These are phyloP conservation scores for Pulveroboletus ridleyi DNA, from an alignment of 1,284 basidiomycete genomes.

Conservation along the genomic window DNA sequence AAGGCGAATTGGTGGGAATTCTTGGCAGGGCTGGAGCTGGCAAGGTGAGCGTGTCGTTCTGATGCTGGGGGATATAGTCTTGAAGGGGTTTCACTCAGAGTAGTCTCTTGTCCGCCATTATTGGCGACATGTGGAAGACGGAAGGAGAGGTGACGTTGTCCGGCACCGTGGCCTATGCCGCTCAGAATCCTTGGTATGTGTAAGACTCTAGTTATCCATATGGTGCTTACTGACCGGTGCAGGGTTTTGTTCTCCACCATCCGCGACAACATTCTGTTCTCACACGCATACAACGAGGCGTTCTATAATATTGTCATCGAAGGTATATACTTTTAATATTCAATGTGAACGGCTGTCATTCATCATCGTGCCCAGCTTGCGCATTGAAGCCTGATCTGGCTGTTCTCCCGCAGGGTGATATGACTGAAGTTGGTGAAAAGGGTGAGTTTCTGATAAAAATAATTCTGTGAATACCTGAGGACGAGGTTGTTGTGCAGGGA, in stretches of 20 bases:
- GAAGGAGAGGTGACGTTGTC: constrained; percentile 78
- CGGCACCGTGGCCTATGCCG: constrained; percentile 88
- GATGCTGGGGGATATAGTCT: neutral
- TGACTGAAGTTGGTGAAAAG: constrained; percentile 78
- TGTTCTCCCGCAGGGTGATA: constrained; percentile 74
- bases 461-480: constrained; percentile 43
- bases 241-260: constrained; percentile 88
- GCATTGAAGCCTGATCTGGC: constrained; percentile 85
- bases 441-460: constrained; percentile 25
- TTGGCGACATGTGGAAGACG: constrained; percentile 87
- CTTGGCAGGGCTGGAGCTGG: constrained; percentile 94
- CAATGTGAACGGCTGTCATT: neutral
- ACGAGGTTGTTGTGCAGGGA: constrained; percentile 25
- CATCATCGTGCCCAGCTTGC: constrained; percentile 63
- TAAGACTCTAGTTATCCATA: no score
- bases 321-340: constrained; percentile 47
- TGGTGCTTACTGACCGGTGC: constrained; percentile 11
- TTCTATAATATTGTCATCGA: constrained; percentile 82
- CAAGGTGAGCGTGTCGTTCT: constrained; percentile 60
- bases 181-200: constrained; percentile 86
- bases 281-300: constrained; percentile 83
- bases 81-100: constrained; percentile 46
- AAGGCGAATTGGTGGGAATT: constrained; percentile 89
- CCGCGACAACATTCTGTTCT: constrained; percentile 91
- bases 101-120: constrained; percentile 76